Evolutionary conservation across 257 asterid species (phyloP).

Genomic region (Nicotiana tabacum): DNA sequence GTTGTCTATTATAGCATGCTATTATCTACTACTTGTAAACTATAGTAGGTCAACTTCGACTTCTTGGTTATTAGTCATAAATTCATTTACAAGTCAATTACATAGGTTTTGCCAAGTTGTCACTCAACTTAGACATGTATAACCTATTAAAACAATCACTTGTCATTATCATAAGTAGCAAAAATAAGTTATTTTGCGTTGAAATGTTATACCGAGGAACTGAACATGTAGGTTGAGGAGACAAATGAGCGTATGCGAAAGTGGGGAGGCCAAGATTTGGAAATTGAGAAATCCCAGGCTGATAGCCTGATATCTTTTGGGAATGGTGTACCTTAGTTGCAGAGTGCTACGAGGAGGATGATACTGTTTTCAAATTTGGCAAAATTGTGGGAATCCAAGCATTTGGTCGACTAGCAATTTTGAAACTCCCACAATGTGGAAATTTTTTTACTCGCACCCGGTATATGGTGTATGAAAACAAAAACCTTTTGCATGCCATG

Average conservation of each 20-base stretch:
- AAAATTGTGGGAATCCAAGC: background rate
- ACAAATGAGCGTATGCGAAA: slow-evolving; percentile 55
- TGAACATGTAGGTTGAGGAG: slow-evolving; percentile 46
- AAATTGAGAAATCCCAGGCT: background rate
- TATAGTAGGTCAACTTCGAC: background rate
- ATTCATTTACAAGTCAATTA: background rate
- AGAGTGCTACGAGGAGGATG: background rate
- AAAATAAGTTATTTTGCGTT: background rate
- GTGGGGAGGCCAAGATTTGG: slow-evolving; percentile 58
- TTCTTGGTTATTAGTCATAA: background rate
- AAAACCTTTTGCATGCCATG: background rate
- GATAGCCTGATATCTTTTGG: background rate
- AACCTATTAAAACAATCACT: background rate
- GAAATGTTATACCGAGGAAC: background rate
- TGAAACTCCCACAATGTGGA: background rate
- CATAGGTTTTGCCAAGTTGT: background rate
- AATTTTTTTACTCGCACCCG: background rate
- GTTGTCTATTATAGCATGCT: background rate
- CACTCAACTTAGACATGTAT: background rate
- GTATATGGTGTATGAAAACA: background rate
- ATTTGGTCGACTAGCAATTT: background rate
- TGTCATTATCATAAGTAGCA: background rate
- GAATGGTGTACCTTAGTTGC: background rate
- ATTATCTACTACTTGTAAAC: too few relatives aligned
- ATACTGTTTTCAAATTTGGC: background rate